phyloP scores from a whole-genome alignment of 2,329 filamentous ascomycete species.

The Hymenoscyphus fructigenus region DNA sequence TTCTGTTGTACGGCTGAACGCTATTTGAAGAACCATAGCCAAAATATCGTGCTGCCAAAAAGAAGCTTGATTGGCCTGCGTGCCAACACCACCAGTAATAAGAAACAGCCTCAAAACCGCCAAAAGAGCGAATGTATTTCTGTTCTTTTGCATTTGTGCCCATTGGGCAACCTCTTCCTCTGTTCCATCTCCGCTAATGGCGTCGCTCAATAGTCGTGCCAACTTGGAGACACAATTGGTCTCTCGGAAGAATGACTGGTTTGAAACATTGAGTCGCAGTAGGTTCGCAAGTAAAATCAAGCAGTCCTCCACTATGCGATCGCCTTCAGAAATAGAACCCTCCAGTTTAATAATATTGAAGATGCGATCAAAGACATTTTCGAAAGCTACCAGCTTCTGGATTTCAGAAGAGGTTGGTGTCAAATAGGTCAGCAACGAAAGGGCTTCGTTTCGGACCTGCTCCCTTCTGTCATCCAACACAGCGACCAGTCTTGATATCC shows the following conservation, averaged over 20 bases:
- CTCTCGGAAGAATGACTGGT: slow-evolving; percentile 92
- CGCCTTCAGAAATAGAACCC: slow-evolving; percentile 78
- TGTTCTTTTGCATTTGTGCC: slow-evolving; percentile 76
- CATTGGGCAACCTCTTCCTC: slow-evolving; percentile 66
- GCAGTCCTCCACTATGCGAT: slow-evolving; percentile 88
- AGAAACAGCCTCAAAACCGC: slow-evolving; percentile 86
- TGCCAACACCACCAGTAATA: slow-evolving; percentile 74
- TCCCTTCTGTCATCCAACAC: slow-evolving; percentile 84
- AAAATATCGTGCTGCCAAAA: slow-evolving; percentile 84
- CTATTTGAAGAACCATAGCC: slow-evolving; percentile 75
- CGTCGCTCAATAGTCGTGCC: slow-evolving; percentile 63
- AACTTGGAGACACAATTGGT: slow-evolving; percentile 78
- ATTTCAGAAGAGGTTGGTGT: slow-evolving; percentile 85
- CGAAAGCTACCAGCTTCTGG: slow-evolving; percentile 93
- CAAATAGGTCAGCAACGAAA: slow-evolving; percentile 83
- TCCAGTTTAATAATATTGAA: slow-evolving; percentile 81
- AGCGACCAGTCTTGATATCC: slow-evolving; percentile 81
- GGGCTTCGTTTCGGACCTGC: slow-evolving; percentile 81
- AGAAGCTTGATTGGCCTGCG: slow-evolving; percentile 77
- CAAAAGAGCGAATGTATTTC: slow-evolving; percentile 88
- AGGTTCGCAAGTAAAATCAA: slow-evolving; percentile 88
- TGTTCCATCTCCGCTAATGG: slow-evolving; percentile 54
- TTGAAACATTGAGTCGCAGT: slow-evolving; percentile 80
- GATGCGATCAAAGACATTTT: slow-evolving; percentile 85
- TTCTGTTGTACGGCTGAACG: slow-evolving; percentile 72